These are phyloP conservation scores for Pyrrhoderma noxium DNA, from an alignment of 1,284 basidiomycete genomes.

Conservation along the genomic window DNA sequence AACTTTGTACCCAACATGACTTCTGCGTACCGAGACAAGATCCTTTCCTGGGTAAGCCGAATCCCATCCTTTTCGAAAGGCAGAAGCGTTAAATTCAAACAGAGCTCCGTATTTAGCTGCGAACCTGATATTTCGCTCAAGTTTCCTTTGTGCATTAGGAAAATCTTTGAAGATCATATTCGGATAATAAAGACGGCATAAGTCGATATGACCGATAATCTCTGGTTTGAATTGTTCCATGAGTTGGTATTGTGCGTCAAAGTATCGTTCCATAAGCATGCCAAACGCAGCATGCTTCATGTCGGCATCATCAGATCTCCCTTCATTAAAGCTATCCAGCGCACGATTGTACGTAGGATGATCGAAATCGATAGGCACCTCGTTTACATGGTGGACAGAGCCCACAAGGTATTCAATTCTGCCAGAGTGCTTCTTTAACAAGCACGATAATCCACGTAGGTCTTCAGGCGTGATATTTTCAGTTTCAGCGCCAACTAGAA, in stretches of 20 bases:
- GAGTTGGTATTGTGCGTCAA: conserved; percentile 76
- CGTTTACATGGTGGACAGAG: conserved; percentile 86
- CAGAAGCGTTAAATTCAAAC: conserved; percentile 92
- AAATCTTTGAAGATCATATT: conserved; percentile 44
- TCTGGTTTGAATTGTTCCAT: conserved; percentile 73
- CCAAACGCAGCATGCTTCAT: too few relatives aligned
- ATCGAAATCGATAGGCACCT: conserved; percentile 93
- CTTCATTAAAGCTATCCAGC: conserved; percentile 39
- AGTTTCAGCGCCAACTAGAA: conserved; percentile 91
- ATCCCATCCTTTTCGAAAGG: conserved; percentile 87
- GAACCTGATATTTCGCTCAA: conserved; percentile 71
- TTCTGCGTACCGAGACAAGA: conserved; percentile 58
- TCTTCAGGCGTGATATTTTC: conserved; percentile 77
- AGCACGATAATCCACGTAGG: conserved; percentile 47
- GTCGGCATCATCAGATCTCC: conserved; percentile 41
- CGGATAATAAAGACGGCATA: conserved; percentile 78
- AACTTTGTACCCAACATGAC: not conserved
- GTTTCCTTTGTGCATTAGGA: conserved; percentile 53
- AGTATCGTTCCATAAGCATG: conserved; percentile 42
- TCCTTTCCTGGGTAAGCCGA: conserved; percentile 80
- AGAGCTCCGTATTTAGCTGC: conserved; percentile 82
- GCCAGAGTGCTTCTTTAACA: conserved; percentile 37
- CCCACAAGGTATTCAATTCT: conserved; percentile 90
- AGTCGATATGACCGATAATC: conserved; percentile 90
- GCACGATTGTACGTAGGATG: conserved; percentile 57